Base-by-base conservation (phyloP, 768 basidiomycete species). In the Auriscalpium vulgare region DNA sequence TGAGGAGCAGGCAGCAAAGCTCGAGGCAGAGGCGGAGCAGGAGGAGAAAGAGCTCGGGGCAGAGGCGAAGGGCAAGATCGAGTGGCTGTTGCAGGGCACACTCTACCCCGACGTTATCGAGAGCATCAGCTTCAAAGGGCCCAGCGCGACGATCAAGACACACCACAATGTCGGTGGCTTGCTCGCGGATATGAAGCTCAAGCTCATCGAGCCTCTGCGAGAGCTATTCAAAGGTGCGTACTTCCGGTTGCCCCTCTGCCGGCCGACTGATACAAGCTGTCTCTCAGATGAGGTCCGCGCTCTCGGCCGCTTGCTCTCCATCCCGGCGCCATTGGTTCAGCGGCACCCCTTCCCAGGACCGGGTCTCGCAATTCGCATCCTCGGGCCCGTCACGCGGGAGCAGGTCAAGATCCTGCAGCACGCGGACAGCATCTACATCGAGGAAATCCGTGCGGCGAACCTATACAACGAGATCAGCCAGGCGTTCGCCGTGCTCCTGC, bases 21-120 rank as follows among this genome's bases (percentile, higher is more conserved):
- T 97, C 50, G 95, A 97, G 69, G 83, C 83, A 3, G 78, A 72
- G 8, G 91, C 90, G 2, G 87, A 88, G 66, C 81, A 80, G 62
- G 89, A 92, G 59, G 90, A 84, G 63, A 75, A 77, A 58, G 65
- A 73, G 21, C 29, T 29, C 4, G 87, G 83, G 2, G 85, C 78
- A 0, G 84, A 80, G 52, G 78, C 79, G 9, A 95, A 94, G 71
- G 95, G 97, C 3, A 83, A 85, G 65, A 92, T 98, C 37, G 97
- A 98, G 68, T 99, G 95, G 94, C 71, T 99, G 48, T 74, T 99
- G 10, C 97, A 99, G 72, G 97, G 97, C 4, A 99, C 97, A 0
- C 80, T 99, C 13, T 99, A 98, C 71, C 97, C 97, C 2, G 97
- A 99, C 67, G 97, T 99, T 56, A 99, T 98, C 68, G 97, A 99